A percentile compares a stretch with the other conserved stretches of the same genome.
phyloP scores from a whole-genome alignment of 2,329 filamentous ascomycete genomes.

The Colletotrichum lupini region DNA sequence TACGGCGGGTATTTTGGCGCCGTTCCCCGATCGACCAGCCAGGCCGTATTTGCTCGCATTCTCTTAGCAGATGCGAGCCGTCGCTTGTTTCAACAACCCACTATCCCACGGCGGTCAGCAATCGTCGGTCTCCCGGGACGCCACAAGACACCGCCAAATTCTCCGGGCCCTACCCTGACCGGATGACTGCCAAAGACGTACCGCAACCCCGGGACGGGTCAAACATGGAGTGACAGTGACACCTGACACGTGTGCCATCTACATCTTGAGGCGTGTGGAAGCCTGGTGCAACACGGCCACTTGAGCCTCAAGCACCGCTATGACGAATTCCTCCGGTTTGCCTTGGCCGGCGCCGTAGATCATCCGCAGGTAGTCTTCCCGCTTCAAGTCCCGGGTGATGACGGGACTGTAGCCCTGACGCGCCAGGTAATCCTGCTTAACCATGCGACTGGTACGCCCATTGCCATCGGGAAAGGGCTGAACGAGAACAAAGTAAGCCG shows the following conservation, averaged over 20 bases:
- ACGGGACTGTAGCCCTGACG: constrained; percentile 39
- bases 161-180: neutral
- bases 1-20: neutral
- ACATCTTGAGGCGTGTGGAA: neutral
- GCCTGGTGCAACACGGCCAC: constrained; percentile 23
- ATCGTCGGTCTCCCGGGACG: neutral
- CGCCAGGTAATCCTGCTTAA: constrained; percentile 40
- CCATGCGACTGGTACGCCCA: constrained; percentile 37
- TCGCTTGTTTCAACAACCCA: neutral
- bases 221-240: neutral
- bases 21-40: neutral
- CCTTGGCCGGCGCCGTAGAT: constrained; percentile 35
- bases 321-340: constrained; percentile 33
- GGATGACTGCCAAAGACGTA: neutral
- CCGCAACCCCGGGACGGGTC: neutral
- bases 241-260: neutral
- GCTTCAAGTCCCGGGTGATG: constrained; percentile 34
- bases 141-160: neutral
- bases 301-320: constrained; percentile 31
- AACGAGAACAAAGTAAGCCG: constrained; percentile 36
- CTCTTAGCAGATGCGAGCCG: neutral
- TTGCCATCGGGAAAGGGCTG: constrained; percentile 41
- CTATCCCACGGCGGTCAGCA: neutral
- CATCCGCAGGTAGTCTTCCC: constrained; percentile 38
- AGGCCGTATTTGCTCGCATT: constrained; percentile 11